Evolutionary conservation across 108 stramenopile species (phyloP), one percentile per base, ranked within the genome.

Genomic region (Skeletonema potamos): DNA sequence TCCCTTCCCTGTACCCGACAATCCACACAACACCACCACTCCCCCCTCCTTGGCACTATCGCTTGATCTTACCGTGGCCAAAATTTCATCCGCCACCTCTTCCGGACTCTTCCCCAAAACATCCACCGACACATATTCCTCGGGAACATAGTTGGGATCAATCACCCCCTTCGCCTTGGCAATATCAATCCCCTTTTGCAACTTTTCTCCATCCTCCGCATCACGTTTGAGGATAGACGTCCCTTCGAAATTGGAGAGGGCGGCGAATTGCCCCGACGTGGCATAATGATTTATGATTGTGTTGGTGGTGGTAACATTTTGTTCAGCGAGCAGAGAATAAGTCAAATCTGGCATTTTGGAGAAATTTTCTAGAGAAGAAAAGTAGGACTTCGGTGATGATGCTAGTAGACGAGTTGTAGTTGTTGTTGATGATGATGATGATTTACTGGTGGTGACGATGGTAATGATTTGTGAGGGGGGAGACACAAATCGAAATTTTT

Each of bases 1-100:
- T 54, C 95, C 92, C 86, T 93, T 96, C 20, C 95, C 95, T 26
- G 92, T 93, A 37, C 95, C 95, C 43, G 84, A 85, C 24, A 92
- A 51, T 28, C 95, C 95, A 58, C 89, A 90, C 61, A 96, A 55
- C 8, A 92, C 92, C 57, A 96, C 86, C 55, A 93, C 91, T 27
- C 72, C 85, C 34, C 93, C 93, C 20, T 41, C 93, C 20, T 41
- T 39, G 11, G 55, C 20, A 12, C 68, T 60, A 22, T 27, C 73
- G 18, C 22, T 36, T 30, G 17, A 57, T 41, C 26, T 43, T 36
- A 46, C 69, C 58, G 12, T 59, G 0, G 41, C 79, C 58, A 91
- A 58, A 46, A 96, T 93, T 13, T 82, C 79, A 34, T 86, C 81
- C 6, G 89, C 90, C 13, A 96, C 92, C 30, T 72, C 70, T 11